phyloP scores from a whole-genome alignment of 495 filamentous ascomycete genomes.

The Aspergillus leporis region DNA sequence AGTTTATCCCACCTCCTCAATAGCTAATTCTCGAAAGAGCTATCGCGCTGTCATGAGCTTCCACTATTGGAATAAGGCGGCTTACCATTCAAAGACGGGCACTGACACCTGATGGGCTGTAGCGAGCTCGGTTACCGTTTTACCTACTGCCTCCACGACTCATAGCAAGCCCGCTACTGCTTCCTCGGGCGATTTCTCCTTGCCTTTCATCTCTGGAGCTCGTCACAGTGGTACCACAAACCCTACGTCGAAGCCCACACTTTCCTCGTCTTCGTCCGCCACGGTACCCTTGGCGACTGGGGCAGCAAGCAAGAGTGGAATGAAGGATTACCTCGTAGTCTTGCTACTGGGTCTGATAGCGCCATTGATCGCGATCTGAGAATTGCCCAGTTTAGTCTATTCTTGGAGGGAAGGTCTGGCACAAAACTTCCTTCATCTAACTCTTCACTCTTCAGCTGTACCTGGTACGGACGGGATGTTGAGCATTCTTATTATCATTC shows the following conservation, averaged over 20 bases:
- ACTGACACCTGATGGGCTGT: too few species aligned
- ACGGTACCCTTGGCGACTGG: not conserved
- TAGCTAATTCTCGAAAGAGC: too few species aligned
- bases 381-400: not conserved
- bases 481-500: not conserved
- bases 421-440: not conserved
- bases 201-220: too few species aligned
- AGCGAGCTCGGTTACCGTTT: too few species aligned
- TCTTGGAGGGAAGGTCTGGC: not conserved
- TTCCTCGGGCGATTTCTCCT: too few species aligned
- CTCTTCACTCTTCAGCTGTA: not conserved
- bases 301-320: not conserved
- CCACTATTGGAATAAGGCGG: too few species aligned
- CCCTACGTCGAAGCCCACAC: not conserved
- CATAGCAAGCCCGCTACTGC: too few species aligned
- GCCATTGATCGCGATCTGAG: not conserved
- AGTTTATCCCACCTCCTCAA: too few species aligned
- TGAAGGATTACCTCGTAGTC: not conserved
- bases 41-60: too few species aligned
- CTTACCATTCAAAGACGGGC: too few species aligned
- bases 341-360: not conserved
- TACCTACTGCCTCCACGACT: too few species aligned
- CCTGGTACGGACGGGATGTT: not conserved
- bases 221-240: not conserved
- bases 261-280: not conserved